Base-by-base conservation (phyloP, 1,284 basidiomycete genomes). In the Exobasidium cylindrosporum region DNA sequence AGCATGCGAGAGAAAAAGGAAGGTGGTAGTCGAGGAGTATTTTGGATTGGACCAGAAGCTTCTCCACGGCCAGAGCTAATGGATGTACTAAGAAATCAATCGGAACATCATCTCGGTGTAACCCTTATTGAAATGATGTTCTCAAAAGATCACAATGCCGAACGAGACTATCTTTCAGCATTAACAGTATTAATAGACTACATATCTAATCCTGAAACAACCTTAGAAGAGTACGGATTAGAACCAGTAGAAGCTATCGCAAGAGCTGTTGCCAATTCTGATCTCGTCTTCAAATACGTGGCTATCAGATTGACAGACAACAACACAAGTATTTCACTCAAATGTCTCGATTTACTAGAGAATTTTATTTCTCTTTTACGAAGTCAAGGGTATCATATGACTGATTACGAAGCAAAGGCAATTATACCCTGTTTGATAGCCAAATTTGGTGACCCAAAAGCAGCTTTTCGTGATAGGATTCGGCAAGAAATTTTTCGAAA, bases 211-310 rank as follows among this genome's bases (percentile, higher is more conserved):
- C 76, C 65, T 83, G 85, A 35, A 81, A 84, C 56, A 83, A 84
- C 49, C 4, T 86, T 86, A 13, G 86, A 89, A 47, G 86, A 88
- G 54, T 86, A 84, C 58, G 86, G 84, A 1, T 66, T 86, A 29
- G 70, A 82, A 5, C 78, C 82, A 6, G 85, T 86, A 13, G 86
- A 87, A 58, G 80, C 88, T 11, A 85, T 86, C 72, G 85, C 85
- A 30, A 83, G 90, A n/a, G 88, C 91, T 61, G 76, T 95, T 29
- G 91, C 92, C 31, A 97, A 95, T 79, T 87, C 91, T 52, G 96
- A 99, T 79, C 83, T 98, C 35, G 86, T 91, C 1, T 83, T 98
- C 77, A 97, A 97, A 84, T 99, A 98, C 73, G 86, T 89, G 21
- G 94, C 93, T 1, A 85, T 98, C 68, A 90, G 92, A 67, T 85